A percentile compares a stretch with the other conserved stretches of the same genome.
These are phyloP conservation scores for Noccaea bulbosa DNA, from an alignment of 345 rosid species.

Conservation along the genomic window DNA sequence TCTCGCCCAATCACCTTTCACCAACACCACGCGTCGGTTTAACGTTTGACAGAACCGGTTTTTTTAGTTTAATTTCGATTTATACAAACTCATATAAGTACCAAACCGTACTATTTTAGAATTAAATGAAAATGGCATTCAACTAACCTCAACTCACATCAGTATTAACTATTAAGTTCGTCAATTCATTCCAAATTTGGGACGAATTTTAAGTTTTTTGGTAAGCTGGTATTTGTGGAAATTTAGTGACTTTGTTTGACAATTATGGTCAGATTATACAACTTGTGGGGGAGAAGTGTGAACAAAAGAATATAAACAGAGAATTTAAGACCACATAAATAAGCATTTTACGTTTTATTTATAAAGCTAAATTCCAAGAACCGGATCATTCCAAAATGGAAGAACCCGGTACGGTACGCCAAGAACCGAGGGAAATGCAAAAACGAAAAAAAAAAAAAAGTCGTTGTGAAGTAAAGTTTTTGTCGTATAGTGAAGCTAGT, in stretches of 20 bases:
- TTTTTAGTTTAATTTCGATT: slow-evolving; percentile 2
- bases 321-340: slow-evolving; percentile 37
- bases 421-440: slow-evolving; percentile 22
- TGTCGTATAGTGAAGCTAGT: slow-evolving; percentile 33
- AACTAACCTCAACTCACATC: slow-evolving; percentile 1
- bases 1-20: slow-evolving; percentile 43
- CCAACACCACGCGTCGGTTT: slow-evolving; percentile 37
- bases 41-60: slow-evolving; percentile 6
- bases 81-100: not conserved
- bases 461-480: slow-evolving; percentile 14
- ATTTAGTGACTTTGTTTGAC: slow-evolving; percentile 3
- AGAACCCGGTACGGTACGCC: slow-evolving; percentile 35
- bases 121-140: slow-evolving; percentile 21
- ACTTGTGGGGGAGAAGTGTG: slow-evolving; percentile 17
- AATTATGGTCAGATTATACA: not conserved
- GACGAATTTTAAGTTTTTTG: not conserved
- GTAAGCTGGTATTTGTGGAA: not conserved
- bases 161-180: not conserved
- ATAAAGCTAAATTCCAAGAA: slow-evolving; percentile 32
- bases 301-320: slow-evolving; percentile 23
- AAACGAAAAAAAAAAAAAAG: not conserved
- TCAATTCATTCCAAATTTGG: not conserved
- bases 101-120: slow-evolving; percentile 20
- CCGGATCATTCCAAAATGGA: slow-evolving; percentile 20
- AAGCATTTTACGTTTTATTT: slow-evolving; percentile 1